Evolutionary conservation across 768 basidiomycete species (phyloP).

Genomic region (Termitomyces sp.): DNA sequence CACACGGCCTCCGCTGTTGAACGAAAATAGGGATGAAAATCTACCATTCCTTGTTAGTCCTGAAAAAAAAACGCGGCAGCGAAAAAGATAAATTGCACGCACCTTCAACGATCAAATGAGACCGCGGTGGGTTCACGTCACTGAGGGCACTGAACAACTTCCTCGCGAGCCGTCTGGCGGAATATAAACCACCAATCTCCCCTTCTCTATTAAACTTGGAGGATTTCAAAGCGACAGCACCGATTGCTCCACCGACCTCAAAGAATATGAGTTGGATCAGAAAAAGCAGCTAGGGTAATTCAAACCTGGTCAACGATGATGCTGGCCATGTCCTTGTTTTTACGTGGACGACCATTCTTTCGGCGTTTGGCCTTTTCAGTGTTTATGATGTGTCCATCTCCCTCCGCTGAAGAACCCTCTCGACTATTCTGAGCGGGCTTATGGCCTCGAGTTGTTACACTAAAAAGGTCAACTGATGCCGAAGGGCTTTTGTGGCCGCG

Average conservation of each 20-base stretch:
- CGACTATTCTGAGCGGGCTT: slow-evolving; percentile 12
- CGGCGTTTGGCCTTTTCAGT: slow-evolving; percentile 15
- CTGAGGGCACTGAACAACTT: slow-evolving; percentile 65
- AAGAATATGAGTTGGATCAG: not conserved
- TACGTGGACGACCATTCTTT: slow-evolving; percentile 33
- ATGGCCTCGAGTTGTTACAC: slow-evolving; percentile 10
- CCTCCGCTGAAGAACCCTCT: slow-evolving; percentile 10
- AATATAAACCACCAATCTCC: slow-evolving; percentile 53
- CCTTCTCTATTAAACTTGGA: slow-evolving; percentile 55
- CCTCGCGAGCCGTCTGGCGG: slow-evolving; percentile 63
- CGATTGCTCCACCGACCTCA: slow-evolving; percentile 58
- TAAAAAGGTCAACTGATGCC: slow-evolving; percentile 31
- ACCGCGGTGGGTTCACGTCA: slow-evolving; percentile 54
- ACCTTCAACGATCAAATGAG: slow-evolving; percentile 69
- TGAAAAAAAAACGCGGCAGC: not conserved
- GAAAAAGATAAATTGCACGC: slow-evolving; percentile 5
- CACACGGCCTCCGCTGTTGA: slow-evolving; percentile 68
- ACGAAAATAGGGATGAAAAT: slow-evolving; percentile 77
- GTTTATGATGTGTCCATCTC: slow-evolving; percentile 9
- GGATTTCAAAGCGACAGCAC: slow-evolving; percentile 67
- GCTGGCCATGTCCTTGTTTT: slow-evolving; percentile 52
- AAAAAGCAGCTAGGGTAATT: not conserved
- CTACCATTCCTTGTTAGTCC: slow-evolving; percentile 27
- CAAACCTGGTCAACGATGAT: slow-evolving; percentile 68
- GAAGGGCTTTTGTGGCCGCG: slow-evolving; percentile 42